Evolutionary conservation across 495 filamentous ascomycete genomes (phyloP).

Genomic region (Daldinia vernicosa): DNA sequence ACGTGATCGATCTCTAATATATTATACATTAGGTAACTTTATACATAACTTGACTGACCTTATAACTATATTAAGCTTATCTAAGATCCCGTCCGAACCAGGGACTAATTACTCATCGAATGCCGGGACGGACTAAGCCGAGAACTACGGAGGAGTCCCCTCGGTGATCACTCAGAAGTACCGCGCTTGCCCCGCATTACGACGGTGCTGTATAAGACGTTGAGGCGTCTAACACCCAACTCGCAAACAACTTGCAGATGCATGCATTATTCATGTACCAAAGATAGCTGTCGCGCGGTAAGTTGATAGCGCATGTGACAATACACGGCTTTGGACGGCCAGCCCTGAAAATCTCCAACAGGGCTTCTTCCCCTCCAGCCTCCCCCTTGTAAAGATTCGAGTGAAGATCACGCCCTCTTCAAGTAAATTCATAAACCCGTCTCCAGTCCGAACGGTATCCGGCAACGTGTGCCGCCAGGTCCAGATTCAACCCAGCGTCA

Average conservation of each 20-base stretch:
- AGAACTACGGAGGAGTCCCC: background rate
- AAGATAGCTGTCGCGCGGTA: constrained; percentile 9
- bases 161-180: constrained; percentile 32
- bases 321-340: constrained; percentile 12
- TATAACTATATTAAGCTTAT: constrained; percentile 34
- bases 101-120: constrained; percentile 12
- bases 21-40: constrained; percentile 12
- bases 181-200: constrained; percentile 35
- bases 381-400: background rate
- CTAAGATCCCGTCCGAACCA: constrained; percentile 23
- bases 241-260: constrained; percentile 15
- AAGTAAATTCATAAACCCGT: constrained; percentile 35
- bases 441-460: constrained; percentile 29
- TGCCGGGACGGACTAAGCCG: constrained; percentile 14
- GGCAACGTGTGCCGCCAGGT: constrained; percentile 16
- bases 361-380: background rate
- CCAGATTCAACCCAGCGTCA: constrained; percentile 3
- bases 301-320: constrained; percentile 31
- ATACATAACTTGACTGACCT: background rate
- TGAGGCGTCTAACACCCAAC: constrained; percentile 9
- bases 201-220: constrained; percentile 11
- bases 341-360: constrained; percentile 5
- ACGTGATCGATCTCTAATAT: constrained; percentile 25
- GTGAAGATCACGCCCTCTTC: constrained; percentile 28
- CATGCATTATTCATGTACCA: constrained; percentile 8